phyloP scores from a whole-genome alignment of 2,329 filamentous ascomycete genomes.

The Phialemoniopsis sp. region DNA sequence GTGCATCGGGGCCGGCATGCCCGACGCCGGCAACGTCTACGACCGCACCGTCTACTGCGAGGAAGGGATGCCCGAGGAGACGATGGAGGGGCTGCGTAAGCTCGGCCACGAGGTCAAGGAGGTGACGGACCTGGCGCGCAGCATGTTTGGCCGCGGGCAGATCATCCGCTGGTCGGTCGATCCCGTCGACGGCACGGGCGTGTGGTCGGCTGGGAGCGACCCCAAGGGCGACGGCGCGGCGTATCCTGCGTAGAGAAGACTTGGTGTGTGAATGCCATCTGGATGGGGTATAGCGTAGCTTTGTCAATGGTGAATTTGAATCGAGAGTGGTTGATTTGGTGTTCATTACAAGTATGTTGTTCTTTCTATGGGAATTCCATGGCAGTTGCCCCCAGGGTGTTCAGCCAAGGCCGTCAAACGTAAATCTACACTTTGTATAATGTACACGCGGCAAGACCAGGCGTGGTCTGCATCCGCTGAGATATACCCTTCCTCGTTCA shows the following conservation, averaged over 20 bases:
- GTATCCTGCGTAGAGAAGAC: slow-evolving; percentile 41
- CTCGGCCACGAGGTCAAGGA: slow-evolving; percentile 73
- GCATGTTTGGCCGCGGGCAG: slow-evolving; percentile 81
- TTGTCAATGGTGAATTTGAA: too few species aligned
- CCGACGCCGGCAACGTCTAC: slow-evolving; percentile 47
- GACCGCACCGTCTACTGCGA: slow-evolving; percentile 73
- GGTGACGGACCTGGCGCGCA: slow-evolving; percentile 59
- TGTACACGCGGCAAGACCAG: too few species aligned
- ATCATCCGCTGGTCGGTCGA: slow-evolving; percentile 77
- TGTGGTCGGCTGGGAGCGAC: slow-evolving; percentile 91
- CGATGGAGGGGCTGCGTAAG: slow-evolving; percentile 60
- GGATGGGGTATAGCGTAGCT: too few species aligned
- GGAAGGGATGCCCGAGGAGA: slow-evolving; percentile 70
- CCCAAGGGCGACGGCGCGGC: slow-evolving; percentile 75
- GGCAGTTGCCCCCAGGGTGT: too few species aligned
- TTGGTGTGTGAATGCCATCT: too few species aligned
- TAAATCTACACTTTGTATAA: too few species aligned
- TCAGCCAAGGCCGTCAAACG: too few species aligned
- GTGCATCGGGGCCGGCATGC: slow-evolving; percentile 67
- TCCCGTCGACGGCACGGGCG: slow-evolving; percentile 56
- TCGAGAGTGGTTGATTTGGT: too few species aligned
- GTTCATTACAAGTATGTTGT: too few species aligned
- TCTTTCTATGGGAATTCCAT: too few species aligned
- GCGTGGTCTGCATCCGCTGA: too few species aligned
- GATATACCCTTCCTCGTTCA: not conserved